Percentiles rank a stretch among this genome's conserved stretches.
Conservation (phyloP, 2,329 filamentous ascomycete species). For the Botrytis pseudocinerea region DNA sequence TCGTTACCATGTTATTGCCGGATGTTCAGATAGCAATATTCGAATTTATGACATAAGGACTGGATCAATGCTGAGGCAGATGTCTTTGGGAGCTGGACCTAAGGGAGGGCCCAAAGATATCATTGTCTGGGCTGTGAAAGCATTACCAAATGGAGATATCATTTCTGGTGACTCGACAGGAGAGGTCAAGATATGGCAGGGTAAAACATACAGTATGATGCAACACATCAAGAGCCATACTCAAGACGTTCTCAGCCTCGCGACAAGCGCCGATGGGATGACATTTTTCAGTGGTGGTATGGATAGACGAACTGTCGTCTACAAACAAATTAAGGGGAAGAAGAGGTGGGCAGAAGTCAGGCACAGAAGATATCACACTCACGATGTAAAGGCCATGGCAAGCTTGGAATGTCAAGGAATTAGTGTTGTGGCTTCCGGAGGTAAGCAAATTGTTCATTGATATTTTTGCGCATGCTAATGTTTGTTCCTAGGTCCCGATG, state of each 20-base stretch:
- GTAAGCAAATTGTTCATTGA: conserved; percentile 49
- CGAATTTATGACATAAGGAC: conserved; percentile 84
- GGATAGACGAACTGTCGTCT: conserved; percentile 83
- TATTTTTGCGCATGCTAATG: conserved; percentile 34
- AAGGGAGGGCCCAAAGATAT: conserved; percentile 78
- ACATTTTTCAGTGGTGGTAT: conserved; percentile 88
- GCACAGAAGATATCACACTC: conserved; percentile 82
- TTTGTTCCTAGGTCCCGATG: conserved; percentile 70
- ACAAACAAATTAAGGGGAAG: conserved; percentile 65
- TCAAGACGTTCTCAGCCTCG: conserved; percentile 87
- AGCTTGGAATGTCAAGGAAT: conserved; percentile 81
- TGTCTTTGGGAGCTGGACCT: conserved; percentile 81
- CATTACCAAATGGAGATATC: conserved; percentile 82
- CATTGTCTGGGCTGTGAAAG: conserved; percentile 91
- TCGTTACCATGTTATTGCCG: conserved; percentile 77
- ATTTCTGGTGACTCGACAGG: conserved; percentile 94
- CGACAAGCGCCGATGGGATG: conserved; percentile 75
- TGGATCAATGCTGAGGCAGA: conserved; percentile 72
- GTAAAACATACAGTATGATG: conserved; percentile 83
- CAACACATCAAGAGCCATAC: conserved; percentile 86
- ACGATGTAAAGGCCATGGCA: conserved; percentile 94
- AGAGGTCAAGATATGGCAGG: conserved; percentile 90
- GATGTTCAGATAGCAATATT: conserved; percentile 96
- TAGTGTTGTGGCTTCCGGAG: conserved; percentile 89
- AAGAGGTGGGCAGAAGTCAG: conserved; percentile 81